Conservation (phyloP, 225 moss, liverwort and hornwort species). For the Sphagnum contortum region DNA sequence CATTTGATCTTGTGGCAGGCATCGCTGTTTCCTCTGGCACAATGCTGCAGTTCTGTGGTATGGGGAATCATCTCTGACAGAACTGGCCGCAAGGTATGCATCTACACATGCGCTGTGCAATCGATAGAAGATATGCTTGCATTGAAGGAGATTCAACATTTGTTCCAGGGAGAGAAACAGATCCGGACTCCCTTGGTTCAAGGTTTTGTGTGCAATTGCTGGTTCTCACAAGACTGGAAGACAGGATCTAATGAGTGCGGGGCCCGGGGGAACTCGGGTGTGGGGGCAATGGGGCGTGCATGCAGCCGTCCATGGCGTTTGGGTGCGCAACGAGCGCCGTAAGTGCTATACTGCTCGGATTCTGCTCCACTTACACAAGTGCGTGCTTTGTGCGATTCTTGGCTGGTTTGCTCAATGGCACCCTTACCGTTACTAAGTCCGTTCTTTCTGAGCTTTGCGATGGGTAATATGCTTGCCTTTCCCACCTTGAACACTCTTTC, state of each 20-base stretch:
- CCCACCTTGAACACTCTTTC: neutral
- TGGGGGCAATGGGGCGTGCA: neutral
- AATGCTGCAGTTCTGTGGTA: slow-evolving; percentile 65
- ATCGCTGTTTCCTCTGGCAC: slow-evolving; percentile 72
- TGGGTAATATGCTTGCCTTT: slow-evolving; percentile 24
- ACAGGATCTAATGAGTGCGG: too few relatives aligned
- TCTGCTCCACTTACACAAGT: slow-evolving; percentile 43
- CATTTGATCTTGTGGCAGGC: slow-evolving; percentile 29
- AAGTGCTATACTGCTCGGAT: slow-evolving; percentile 58
- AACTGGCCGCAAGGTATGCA: slow-evolving; percentile 63
- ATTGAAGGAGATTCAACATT: too few relatives aligned
- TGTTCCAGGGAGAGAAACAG: too few relatives aligned
- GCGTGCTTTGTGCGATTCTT: slow-evolving; percentile 70
- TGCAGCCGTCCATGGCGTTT: slow-evolving; percentile 77
- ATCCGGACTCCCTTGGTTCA: too few relatives aligned
- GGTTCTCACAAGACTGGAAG: too few relatives aligned
- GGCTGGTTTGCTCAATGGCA: slow-evolving; percentile 78
- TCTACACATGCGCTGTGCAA: neutral
- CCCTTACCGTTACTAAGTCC: slow-evolving; percentile 70
- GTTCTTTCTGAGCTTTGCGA: slow-evolving; percentile 71
- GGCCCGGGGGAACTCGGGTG: too few relatives aligned
- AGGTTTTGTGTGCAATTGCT: too few relatives aligned
- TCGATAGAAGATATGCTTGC: too few relatives aligned
- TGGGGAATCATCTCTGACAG: slow-evolving; percentile 81
- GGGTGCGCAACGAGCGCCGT: slow-evolving; percentile 56